Base-by-base conservation (phyloP, 2,329 filamentous ascomycete species). In the Aspergillus sclerotialis region DNA sequence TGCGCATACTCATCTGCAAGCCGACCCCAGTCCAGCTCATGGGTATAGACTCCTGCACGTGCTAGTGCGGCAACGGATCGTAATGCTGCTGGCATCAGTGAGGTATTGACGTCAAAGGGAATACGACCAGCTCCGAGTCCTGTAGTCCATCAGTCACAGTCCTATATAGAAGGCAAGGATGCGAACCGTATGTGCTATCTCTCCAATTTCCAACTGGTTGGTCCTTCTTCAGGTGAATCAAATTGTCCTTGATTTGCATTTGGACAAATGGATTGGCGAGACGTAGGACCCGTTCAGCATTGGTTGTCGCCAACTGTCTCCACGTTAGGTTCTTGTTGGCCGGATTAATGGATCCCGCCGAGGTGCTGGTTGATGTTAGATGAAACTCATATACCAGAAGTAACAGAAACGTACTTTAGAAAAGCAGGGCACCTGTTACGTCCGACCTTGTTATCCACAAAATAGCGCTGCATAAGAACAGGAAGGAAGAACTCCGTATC, bases 21-120 rank as follows among this genome's bases (percentile, higher is more conserved):
- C 0, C 48, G 42, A 0, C 49, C 48, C 75, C 75, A 79, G 0
- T 67, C 53, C 0, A 65, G 43, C 35, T 72, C 64, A 2, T 64
- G 51, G 0, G 71, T 57, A 40, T 74, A 80, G 42, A 78, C 66
- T 1, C 69, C 71, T 0, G 63, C 57, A 1, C 54, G 53, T 2
- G 74, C 61, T 2, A 82, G 58, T 0, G 64, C 61, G 2, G 71
- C 68, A 24, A 82, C 78, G 2, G 76, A 69, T 8, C 72, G 66
- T 0, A 82, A 63, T 2, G 73, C 76, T 2, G 78, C 77, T 0
- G 79, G 78, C 0, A 73, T 73, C 0, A 82, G 61, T 1, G 75
- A 78, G 0, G 74, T 74, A 45, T 82, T 82, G 15, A 82, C 77
- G 40, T 81, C 71, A 48, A 77, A 82, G 0, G 78, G 77, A n/a